Conservation (phyloP, 495 filamentous ascomycete species). For the Tetracladium marchalianum region DNA sequence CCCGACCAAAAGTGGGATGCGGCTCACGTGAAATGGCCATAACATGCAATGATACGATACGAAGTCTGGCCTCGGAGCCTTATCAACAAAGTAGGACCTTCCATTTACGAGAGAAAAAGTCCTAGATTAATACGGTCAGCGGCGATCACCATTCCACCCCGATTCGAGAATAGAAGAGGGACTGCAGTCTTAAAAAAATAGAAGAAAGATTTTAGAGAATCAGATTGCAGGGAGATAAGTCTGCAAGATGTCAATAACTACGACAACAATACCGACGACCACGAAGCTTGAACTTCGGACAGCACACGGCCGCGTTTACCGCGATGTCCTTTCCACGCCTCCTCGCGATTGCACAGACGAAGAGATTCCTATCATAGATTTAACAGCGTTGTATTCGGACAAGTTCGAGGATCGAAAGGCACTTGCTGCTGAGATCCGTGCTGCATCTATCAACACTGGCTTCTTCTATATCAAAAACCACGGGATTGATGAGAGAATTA, state of each 20-base stretch:
- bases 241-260: slow-evolving; percentile 11
- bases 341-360: slow-evolving; percentile 33
- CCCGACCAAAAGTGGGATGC: too few relatives aligned
- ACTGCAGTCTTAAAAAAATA: too few relatives aligned
- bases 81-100: too few relatives aligned
- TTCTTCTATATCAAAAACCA: slow-evolving; percentile 50
- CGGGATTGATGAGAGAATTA: slow-evolving; percentile 35
- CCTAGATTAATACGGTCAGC: too few relatives aligned
- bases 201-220: too few relatives aligned
- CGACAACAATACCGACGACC: slow-evolving; percentile 16
- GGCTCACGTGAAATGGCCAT: too few relatives aligned
- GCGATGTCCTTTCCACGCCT: slow-evolving; percentile 26
- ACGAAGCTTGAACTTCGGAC: slow-evolving; percentile 32
- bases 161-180: too few relatives aligned
- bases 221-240: too few relatives aligned
- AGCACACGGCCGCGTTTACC: slow-evolving; percentile 29
- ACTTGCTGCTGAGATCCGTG: slow-evolving; percentile 30
- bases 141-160: too few relatives aligned
- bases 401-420: slow-evolving; percentile 26
- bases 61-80: too few relatives aligned
- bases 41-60: too few relatives aligned
- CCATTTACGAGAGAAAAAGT: too few relatives aligned
- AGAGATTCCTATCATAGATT: slow-evolving; percentile 48
- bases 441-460: slow-evolving; percentile 36
- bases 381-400: slow-evolving; percentile 29